Conservation (phyloP, 768 basidiomycete species). For the Suillus discolor region DNA sequence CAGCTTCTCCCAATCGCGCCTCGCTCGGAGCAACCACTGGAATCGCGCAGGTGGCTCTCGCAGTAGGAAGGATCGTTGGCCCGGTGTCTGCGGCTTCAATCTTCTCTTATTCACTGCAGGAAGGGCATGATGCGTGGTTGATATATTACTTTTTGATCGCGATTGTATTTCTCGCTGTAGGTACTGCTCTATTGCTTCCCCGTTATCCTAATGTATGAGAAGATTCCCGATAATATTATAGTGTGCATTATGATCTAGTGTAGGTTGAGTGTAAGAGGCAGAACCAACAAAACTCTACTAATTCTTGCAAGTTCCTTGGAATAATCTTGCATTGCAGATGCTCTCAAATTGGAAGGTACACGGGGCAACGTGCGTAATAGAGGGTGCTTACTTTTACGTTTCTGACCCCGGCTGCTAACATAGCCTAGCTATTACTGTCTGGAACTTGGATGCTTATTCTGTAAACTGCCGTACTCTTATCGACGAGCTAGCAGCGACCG, state of each 20-base stretch:
- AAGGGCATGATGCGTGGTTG: conserved; percentile 1
- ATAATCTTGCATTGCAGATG: too few relatives aligned
- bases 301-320: too few relatives aligned
- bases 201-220: neutral
- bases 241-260: neutral
- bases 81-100: neutral
- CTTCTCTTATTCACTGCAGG: neutral
- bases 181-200: neutral
- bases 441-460: too few relatives aligned
- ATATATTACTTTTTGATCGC: neutral
- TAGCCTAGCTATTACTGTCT: too few relatives aligned
- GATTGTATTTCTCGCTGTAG: neutral
- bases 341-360: too few relatives aligned
- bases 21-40: neutral
- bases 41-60: neutral
- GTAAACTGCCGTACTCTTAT: too few relatives aligned
- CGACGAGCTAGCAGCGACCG: too few relatives aligned
- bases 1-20: conserved; percentile 10
- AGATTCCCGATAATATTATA: neutral
- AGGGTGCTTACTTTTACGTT: too few relatives aligned
- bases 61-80: neutral
- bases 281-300: too few relatives aligned
- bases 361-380: too few relatives aligned
- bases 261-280: too few relatives aligned
- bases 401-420: too few relatives aligned